Percentiles rank a stretch among this genome's conserved stretches.
These are phyloP conservation scores for Sanghuangporus weigelae DNA, from an alignment of 1,284 basidiomycete genomes.

Conservation along the genomic window DNA sequence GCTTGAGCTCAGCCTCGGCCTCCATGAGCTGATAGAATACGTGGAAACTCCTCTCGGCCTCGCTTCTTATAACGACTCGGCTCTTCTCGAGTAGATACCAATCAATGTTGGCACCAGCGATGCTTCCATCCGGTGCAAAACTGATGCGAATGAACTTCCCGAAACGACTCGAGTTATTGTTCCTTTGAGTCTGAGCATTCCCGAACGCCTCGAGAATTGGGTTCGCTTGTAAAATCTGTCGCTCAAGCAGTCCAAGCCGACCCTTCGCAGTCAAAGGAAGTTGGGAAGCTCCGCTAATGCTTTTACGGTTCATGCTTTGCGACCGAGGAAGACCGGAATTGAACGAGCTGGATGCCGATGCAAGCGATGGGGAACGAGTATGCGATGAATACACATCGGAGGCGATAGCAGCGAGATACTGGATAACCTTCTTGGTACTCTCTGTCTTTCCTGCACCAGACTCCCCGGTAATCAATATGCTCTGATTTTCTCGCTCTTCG, in stretches of 20 bases:
- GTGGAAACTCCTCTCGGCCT: constrained; percentile 92
- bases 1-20: constrained; percentile 58
- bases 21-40: constrained; percentile 93
- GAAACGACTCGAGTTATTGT: constrained; percentile 99
- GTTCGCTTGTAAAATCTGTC: constrained; percentile 97
- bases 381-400: constrained; percentile 72
- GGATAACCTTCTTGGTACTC: constrained; percentile 99
- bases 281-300: constrained; percentile 22
- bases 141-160: constrained; percentile 98
- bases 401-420: constrained; percentile 97
- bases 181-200: constrained; percentile 97
- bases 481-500: constrained; percentile 95
- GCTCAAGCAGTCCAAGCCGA: constrained; percentile 85
- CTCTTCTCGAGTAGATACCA: constrained; percentile 99
- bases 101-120: constrained; percentile 97
- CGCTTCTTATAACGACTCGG: constrained; percentile 83
- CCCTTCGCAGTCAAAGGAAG: constrained; percentile 53
- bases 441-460: constrained; percentile 99
- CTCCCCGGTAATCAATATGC: constrained; percentile 97
- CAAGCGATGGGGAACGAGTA: constrained; percentile 50
- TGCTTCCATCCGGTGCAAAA: constrained; percentile 91
- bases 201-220: constrained; percentile 98
- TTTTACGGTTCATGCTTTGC: constrained; percentile 20
- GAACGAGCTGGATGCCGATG: constrained; percentile 36
- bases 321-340: constrained; percentile 22